These are phyloP conservation scores for Melocanna baccifera DNA, from an alignment of 176 grass and related monocot genomes.

Conservation along the genomic window DNA sequence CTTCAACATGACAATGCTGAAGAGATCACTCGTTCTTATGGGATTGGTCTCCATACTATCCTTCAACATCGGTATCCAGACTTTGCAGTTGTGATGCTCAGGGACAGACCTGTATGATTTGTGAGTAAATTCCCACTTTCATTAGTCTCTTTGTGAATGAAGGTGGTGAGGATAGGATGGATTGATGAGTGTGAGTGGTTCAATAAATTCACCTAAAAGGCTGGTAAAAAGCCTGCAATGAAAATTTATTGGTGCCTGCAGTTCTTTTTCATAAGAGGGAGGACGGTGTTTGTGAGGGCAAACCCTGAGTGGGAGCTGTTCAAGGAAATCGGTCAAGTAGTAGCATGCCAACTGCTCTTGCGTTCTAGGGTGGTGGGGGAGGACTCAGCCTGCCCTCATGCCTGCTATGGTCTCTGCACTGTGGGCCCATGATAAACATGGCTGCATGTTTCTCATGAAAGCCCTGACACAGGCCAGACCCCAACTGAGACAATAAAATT, in stretches of 20 bases:
- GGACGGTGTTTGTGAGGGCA: constrained; percentile 12
- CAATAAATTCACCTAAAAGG: constrained; percentile 36
- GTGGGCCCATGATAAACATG: constrained; percentile 32
- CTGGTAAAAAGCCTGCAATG: constrained; percentile 43
- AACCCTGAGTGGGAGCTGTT: constrained; percentile 17
- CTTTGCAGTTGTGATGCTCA: neutral
- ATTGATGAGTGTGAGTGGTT: constrained; percentile 14
- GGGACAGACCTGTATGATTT: neutral
- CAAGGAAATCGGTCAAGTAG: constrained; percentile 31
- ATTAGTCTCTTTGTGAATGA: neutral
- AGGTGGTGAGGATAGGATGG: neutral
- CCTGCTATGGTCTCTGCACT: constrained; percentile 13
- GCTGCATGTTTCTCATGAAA: constrained; percentile 34
- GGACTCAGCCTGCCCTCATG: neutral
- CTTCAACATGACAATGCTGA: neutral
- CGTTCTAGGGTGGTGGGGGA: constrained; percentile 13
- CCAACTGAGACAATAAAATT: constrained; percentile 8
- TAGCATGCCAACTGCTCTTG: constrained; percentile 18
- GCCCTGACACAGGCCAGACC: constrained; percentile 7
- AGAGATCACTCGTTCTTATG: neutral
- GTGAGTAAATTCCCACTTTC: neutral
- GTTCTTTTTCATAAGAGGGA: constrained; percentile 25
- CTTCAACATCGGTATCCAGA: neutral
- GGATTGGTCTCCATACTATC: neutral
- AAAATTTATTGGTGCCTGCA: constrained; percentile 42